Evolutionary conservation across 2,329 filamentous ascomycete genomes (phyloP).

Genomic region (Pestalotiopsis sp.): DNA sequence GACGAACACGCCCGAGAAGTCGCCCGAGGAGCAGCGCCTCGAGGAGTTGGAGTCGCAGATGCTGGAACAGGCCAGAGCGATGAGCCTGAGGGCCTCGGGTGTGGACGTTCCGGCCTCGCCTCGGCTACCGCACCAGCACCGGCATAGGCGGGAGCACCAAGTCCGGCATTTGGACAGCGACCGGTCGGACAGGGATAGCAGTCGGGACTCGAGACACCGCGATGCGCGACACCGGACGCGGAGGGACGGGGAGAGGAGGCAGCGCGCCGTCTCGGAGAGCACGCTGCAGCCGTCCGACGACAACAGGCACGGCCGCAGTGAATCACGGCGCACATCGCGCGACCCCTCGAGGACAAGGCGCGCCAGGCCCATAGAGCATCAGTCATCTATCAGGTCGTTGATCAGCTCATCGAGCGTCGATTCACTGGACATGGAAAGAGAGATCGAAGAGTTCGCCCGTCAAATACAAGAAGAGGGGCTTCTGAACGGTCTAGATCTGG

Average conservation of each 20-base stretch:
- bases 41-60: slow-evolving; percentile 71
- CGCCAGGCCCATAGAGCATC: slow-evolving; percentile 75
- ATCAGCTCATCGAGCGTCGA: slow-evolving; percentile 80
- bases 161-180: slow-evolving; percentile 34
- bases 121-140: slow-evolving; percentile 15
- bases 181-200: slow-evolving; percentile 34
- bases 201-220: slow-evolving; percentile 28
- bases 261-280: slow-evolving; percentile 35
- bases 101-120: slow-evolving; percentile 39
- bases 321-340: slow-evolving; percentile 45
- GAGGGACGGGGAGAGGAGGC: slow-evolving; percentile 32
- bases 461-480: slow-evolving; percentile 89
- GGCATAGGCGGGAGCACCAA: slow-evolving; percentile 27
- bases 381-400: slow-evolving; percentile 83
- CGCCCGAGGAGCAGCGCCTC: slow-evolving; percentile 52
- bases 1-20: slow-evolving; percentile 52
- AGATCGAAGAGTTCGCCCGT: slow-evolving; percentile 87
- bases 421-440: slow-evolving; percentile 78
- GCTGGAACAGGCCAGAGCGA: slow-evolving; percentile 70
- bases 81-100: slow-evolving; percentile 72
- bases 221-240: slow-evolving; percentile 26
- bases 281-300: slow-evolving; percentile 40
- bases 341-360: slow-evolving; percentile 39
- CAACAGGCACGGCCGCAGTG: slow-evolving; percentile 43
- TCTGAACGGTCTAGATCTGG: slow-evolving; percentile 84